A percentile compares a stretch with the other conserved stretches of the same genome.
Conservation (phyloP, 2,329 filamentous ascomycete species). For the Corniculantispora saksenae region DNA sequence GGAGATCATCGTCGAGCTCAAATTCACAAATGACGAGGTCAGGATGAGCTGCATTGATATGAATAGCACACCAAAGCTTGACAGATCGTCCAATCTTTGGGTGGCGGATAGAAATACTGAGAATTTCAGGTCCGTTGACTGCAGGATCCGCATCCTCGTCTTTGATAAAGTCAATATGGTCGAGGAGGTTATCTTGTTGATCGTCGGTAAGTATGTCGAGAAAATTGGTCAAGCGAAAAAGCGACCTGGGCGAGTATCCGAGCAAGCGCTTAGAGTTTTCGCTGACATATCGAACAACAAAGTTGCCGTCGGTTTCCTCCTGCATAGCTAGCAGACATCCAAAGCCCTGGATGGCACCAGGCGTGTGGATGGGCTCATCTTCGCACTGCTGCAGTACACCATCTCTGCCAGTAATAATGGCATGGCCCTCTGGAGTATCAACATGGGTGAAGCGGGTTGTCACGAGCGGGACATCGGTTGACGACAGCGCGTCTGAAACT, state of each 20-base stretch:
- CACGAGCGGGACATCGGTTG: conserved; percentile 50
- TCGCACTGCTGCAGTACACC: conserved; percentile 78
- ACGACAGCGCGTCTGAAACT: conserved; percentile 27
- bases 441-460: conserved; percentile 79
- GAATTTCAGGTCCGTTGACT: conserved; percentile 80
- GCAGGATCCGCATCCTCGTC: conserved; percentile 78
- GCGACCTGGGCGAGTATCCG: conserved; percentile 72
- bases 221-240: conserved; percentile 75
- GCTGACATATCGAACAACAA: conserved; percentile 73
- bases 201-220: conserved; percentile 83
- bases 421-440: conserved; percentile 74
- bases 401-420: conserved; percentile 78
- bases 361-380: conserved; percentile 87
- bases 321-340: conserved; percentile 74
- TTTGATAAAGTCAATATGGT: conserved; percentile 84
- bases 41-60: conserved; percentile 68
- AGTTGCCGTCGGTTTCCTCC: conserved; percentile 67
- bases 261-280: conserved; percentile 78
- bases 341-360: conserved; percentile 79
- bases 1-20: conserved; percentile 75
- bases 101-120: conserved; percentile 71
- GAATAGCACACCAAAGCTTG: conserved; percentile 87
- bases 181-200: conserved; percentile 78
- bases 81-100: conserved; percentile 53
- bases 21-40: conserved; percentile 84